Base-by-base conservation (phyloP, 164 flowering plant species). In the Protea cynaroides region DNA sequence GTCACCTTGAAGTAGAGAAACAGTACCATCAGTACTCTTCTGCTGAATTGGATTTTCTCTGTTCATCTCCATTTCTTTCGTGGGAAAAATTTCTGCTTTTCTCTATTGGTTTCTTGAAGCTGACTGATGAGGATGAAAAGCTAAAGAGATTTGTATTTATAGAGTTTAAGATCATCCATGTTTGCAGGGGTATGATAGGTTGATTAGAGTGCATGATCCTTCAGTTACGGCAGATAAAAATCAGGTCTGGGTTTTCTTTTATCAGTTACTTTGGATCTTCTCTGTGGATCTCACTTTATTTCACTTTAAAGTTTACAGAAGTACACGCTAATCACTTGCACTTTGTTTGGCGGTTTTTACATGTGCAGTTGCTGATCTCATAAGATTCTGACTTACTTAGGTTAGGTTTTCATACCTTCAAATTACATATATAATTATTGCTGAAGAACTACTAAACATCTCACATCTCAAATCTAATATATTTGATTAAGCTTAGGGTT, bases 1-100 rank as follows among this genome's bases (percentile, higher is more conserved):
- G 9, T 81, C 79, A 7, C 78, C 71, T 61, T 74, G 59, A 44
- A 79, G 75, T 37, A 75, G 46, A 1, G 70, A 71, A 58, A 62
- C 37, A 19, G 24, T 21, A 13, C 50, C 7, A 23, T 18, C 3
- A n/a, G n/a, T n/a, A 13, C 43, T 50, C 49, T 25, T 47, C 18
- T 36, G 47, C 47, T 49, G 44, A 1, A 12, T 37, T 25, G 12
- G 61, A n/a, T 12, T 56, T 65, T 17, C 29, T 23, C 18, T 58
- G 3, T 66, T 40, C n/a, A 58, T 63, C 62, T 22, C 72, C 72
- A 70, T 70, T 13, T 64, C 21, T 19, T n/a, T 19, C 1, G 8
- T 46, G 17, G 25, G 14, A 23, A 53, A 19, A 29, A 53, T 53
- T 23, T 1, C 34, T 1, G 24, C 34, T 50, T 25, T 9, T 43